Evolutionary conservation across 1,139 yeast species (phyloP), one percentile per base, ranked within the genome.

Genomic region (Ogataea hybrid): DNA sequence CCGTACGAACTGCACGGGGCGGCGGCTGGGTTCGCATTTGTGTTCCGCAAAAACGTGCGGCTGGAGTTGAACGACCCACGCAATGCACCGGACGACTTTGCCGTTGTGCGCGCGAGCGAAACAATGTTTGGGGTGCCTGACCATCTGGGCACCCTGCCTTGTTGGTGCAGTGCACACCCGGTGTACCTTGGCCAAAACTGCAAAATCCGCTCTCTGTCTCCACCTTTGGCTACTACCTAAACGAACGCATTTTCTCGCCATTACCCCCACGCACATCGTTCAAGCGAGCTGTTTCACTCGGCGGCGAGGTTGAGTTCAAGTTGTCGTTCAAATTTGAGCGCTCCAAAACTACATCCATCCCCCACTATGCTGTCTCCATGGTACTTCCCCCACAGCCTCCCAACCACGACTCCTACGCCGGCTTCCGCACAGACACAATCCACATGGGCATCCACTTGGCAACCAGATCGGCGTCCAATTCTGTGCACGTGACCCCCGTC

Each of bases 11-110:
- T 90, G 32, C 70, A 79, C 6, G 90, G 88, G 1, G 68, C 70
- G 10, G 73, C 81, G 37, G 76, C 96, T 2, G 98, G 98, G 0
- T 85, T 88, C 60, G 79, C 84, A 1, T 76, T 89, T 53, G 77
- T 82, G 25, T 90, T 96, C 82, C 76, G 77, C 50, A 77, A 84
- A 36, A 71, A 82, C 53, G 89, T 86, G 3, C 56, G 59, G 2
- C 68, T 88, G 41, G 58, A 66, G 5, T 70, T 88, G 39, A 88
- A 88, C 61, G 79, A 78, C 17, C 68, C 77, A 16, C 17, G 25
- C 20, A 81, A 76, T 23, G 71, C 80, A 47, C 81, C 86, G 15
- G 72, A 71, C 37, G 79, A 82, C 40, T 73, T 92, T 44, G 61
- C 89, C 37, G 69, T 75, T 6, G 76, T 86, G 25, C 71, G 73